These are phyloP conservation scores for Baorangia bicolor DNA, from an alignment of 768 basidiomycete species.

Conservation along the genomic window DNA sequence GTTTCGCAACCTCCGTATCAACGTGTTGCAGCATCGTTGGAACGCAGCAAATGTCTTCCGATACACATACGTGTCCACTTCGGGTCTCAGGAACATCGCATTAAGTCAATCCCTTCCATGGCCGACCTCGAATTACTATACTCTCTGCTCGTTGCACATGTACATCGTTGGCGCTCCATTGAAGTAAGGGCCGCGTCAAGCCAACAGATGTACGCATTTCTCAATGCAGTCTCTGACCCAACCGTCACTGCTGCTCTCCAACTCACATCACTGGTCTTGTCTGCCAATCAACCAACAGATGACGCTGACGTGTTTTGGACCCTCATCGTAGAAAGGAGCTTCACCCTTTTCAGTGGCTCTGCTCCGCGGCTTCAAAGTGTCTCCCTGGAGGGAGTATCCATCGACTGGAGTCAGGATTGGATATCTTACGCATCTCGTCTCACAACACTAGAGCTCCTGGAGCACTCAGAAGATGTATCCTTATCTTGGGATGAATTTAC, in stretches of 20 bases:
- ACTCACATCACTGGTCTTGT: constrained; percentile 53
- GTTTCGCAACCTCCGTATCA: constrained; percentile 41
- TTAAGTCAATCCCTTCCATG: constrained; percentile 25
- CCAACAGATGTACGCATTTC: constrained; percentile 44
- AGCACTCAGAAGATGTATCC: constrained; percentile 62
- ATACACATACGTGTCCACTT: constrained; percentile 52
- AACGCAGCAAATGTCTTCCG: no score
- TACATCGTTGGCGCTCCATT: no score
- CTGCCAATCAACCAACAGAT: constrained; percentile 56
- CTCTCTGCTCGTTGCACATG: no score
- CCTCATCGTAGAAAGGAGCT: constrained; percentile 31
- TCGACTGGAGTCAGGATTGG: constrained; percentile 54
- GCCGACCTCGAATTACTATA: no score
- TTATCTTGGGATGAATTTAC: constrained; percentile 53
- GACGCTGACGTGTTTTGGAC: constrained; percentile 23
- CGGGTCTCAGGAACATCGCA: no score
- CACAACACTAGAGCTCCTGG: constrained; percentile 65
- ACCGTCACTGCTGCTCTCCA: constrained; percentile 42
- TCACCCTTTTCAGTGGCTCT: no score
- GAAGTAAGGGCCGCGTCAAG: no score
- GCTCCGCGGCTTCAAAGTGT: constrained; percentile 47
- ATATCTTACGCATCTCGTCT: constrained; percentile 6
- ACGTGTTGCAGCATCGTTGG: constrained; percentile 44
- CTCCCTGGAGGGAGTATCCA: no score
- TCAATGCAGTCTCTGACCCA: constrained; percentile 40